Conservation (phyloP, 495 filamentous ascomycete genomes). For the Aspergillus ostianus region DNA sequence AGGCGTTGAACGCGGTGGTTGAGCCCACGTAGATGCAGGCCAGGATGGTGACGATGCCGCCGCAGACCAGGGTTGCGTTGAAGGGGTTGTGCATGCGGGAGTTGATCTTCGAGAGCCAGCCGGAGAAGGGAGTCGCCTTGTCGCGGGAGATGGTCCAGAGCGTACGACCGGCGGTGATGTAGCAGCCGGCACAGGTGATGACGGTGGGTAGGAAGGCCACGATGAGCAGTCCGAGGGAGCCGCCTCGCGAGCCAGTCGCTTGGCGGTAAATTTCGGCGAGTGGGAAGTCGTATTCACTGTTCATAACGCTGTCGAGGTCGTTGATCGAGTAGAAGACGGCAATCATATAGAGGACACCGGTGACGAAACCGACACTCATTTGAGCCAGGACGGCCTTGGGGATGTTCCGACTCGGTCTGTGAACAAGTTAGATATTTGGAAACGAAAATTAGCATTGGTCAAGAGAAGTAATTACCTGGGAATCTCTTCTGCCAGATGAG, state of each 20-base stretch:
- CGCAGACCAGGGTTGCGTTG: conserved; percentile 63
- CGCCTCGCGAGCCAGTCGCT: conserved; percentile 66
- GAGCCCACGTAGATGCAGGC: conserved; percentile 75
- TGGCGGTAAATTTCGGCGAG: conserved; percentile 76
- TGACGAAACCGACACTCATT: conserved; percentile 49
- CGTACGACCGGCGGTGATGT: conserved; percentile 71
- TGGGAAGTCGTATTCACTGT: conserved; percentile 60
- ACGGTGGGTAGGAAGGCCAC: conserved; percentile 64
- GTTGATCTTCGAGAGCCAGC: conserved; percentile 41
- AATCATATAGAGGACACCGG: conserved; percentile 49
- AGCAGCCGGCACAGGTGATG: conserved; percentile 64
- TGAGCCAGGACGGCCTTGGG: conserved; percentile 54
- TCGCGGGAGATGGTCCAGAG: conserved; percentile 82
- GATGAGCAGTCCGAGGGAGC: conserved; percentile 57
- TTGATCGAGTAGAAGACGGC: conserved; percentile 53
- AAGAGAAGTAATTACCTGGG: conserved; percentile 48
- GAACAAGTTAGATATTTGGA: background rate
- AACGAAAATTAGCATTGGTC: background rate
- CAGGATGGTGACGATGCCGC: conserved; percentile 59
- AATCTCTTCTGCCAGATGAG: conserved; percentile 84
- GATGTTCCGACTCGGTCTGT: conserved; percentile 45
- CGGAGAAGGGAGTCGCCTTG: conserved; percentile 47
- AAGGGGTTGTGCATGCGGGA: conserved; percentile 60
- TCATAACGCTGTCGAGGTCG: conserved; percentile 35
- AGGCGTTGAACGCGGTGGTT: conserved; percentile 70